Evolutionary conservation across 163 green algal genomes (phyloP), one percentile per base, ranked within the genome.

Genomic region (Coccomyxa subellipsoidea): DNA sequence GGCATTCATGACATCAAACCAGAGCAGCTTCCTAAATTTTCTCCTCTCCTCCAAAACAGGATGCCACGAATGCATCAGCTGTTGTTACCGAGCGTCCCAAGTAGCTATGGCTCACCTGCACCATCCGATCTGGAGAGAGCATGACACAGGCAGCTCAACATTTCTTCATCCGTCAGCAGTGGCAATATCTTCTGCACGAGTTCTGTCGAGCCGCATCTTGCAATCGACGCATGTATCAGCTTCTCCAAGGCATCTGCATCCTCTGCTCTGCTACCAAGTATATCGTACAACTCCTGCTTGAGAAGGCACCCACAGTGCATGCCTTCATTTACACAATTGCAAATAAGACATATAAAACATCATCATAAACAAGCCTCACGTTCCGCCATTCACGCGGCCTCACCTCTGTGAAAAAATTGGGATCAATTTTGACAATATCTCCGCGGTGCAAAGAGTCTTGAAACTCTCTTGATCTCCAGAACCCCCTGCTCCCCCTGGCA

Each of bases 391-490:
- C n/a, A n/a, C n/a, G n/a, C n/a, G n/a, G n/a, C n/a, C n/a, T n/a
- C n/a, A n/a, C n/a, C n/a, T n/a, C n/a, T n/a, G n/a, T n/a, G n/a
- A 75, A 80, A 86, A n/a, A 80, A 88, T 8, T 0, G 12, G 0
- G 72, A n/a, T 85, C 84, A 34, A 88, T 35, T 1, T 37, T 77
- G 35, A 88, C 47, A 39, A 88, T 53, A 37, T 70, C n/a, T 0
- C 81, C 75, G 10, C 31, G 32, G 25, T 70, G 35, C 34, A 88
- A 31, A 32, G 66, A 70, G 35, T 75, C 34, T 54, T 54, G 32
- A 59, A 88, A 38, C 59, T 88, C 84, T 9, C 59, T 29, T 32
- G 81, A 84, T 40, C 59, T 66, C 88, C 87, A 91, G 38, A 93
- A 93, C 27, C 53, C 77, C 18, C 80, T 79, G 81, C 88, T 85